Conservation (phyloP, 208 protist genomes). For the Blastocrithidia nonstop region DNA sequence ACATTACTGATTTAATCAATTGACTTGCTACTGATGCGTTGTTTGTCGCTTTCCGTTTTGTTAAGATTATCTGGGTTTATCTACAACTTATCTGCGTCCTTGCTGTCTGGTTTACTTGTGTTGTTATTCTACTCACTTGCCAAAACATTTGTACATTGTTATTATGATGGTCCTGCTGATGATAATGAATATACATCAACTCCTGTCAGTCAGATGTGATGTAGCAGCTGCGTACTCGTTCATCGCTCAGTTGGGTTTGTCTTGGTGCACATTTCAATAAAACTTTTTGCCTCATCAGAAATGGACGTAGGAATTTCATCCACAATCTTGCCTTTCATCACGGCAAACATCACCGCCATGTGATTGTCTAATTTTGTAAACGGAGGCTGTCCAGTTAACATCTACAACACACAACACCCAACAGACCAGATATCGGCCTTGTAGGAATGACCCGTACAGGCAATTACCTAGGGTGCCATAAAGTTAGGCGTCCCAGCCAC, state of each 20-base stretch:
- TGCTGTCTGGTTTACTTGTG: background rate
- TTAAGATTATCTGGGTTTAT: too few species aligned
- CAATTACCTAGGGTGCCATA: conserved; percentile 90
- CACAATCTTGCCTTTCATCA: conserved; percentile 61
- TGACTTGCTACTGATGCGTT: too few species aligned
- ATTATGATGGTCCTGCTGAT: background rate
- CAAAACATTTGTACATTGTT: background rate
- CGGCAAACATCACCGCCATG: conserved; percentile 85
- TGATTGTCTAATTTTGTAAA: conserved; percentile 75
- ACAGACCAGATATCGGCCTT: conserved; percentile 87
- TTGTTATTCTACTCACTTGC: background rate
- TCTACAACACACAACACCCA: conserved; percentile 82
- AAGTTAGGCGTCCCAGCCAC: conserved; percentile 86
- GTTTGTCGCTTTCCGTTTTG: background rate
- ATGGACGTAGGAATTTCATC: conserved; percentile 51
- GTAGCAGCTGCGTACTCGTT: conserved; percentile 27
- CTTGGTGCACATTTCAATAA: conserved; percentile 52
- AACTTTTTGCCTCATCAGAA: conserved; percentile 46
- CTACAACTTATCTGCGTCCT: too few species aligned
- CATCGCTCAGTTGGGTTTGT: conserved; percentile 54
- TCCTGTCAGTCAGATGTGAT: conserved; percentile 56
- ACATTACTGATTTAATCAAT: too few species aligned
- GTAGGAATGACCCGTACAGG: conserved; percentile 73
- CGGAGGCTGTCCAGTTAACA: conserved; percentile 77
- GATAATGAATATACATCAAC: too few species aligned